phyloP scores from a whole-genome alignment of 495 filamentous ascomycete species.

The Lasiosphaeris hirsuta region DNA sequence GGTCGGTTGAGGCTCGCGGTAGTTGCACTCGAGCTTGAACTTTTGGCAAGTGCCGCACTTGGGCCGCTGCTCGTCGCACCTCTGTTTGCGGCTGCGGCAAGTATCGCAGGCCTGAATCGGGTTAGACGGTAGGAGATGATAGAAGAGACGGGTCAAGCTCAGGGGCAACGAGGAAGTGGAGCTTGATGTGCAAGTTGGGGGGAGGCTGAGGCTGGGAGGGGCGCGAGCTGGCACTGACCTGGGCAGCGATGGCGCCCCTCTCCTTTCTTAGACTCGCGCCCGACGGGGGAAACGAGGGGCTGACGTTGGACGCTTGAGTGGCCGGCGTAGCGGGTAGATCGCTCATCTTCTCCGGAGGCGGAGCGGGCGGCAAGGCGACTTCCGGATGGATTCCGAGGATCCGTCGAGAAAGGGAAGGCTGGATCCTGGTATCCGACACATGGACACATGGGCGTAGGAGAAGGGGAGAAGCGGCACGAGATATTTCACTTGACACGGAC shows the following conservation, averaged over 20 bases:
- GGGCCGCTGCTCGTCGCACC: slow-evolving; percentile 84
- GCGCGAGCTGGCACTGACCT: slow-evolving; percentile 30
- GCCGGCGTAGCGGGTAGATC: slow-evolving; percentile 15
- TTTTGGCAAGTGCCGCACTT: slow-evolving; percentile 61
- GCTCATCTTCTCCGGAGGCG: slow-evolving; percentile 14
- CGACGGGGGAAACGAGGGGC: slow-evolving; percentile 2
- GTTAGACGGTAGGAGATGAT: not conserved
- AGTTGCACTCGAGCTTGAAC: slow-evolving; percentile 54
- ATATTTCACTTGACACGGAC: slow-evolving; percentile 2
- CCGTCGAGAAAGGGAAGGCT: not conserved
- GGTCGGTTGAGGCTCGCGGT: slow-evolving; percentile 59
- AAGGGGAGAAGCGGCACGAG: not conserved
- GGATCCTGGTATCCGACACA: slow-evolving; percentile 2
- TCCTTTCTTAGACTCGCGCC: slow-evolving; percentile 35
- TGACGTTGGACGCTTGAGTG: slow-evolving; percentile 8
- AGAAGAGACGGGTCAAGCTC: not conserved
- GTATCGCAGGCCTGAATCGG: slow-evolving; percentile 66
- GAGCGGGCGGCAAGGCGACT: not conserved
- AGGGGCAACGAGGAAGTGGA: not conserved
- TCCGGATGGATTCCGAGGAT: not conserved
- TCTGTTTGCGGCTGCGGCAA: slow-evolving; percentile 80
- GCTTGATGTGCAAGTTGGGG: slow-evolving; percentile 3
- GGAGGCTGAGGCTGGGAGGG: not conserved
- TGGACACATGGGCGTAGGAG: not conserved
- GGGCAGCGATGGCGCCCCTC: slow-evolving; percentile 48